Percentiles rank a stretch among this genome's conserved stretches.
Evolutionary conservation across 1,139 yeast genomes (phyloP).

Genomic region (Trichomonascaceae sp.): DNA sequence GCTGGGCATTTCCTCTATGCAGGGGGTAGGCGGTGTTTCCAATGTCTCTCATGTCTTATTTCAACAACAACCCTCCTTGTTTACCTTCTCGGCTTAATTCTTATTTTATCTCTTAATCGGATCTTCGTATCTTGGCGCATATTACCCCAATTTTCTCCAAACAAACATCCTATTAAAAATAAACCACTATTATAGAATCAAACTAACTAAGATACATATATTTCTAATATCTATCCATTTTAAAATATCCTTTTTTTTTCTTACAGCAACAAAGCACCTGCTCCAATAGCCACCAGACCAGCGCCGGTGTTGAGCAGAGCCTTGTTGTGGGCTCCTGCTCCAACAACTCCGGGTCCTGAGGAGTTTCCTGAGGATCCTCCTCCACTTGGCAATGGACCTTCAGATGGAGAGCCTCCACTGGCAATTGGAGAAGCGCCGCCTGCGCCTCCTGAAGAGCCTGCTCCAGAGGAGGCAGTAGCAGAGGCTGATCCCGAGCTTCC

Average conservation of each 20-base stretch:
- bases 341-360: neutral
- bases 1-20: too few relatives aligned
- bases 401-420: neutral
- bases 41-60: too few relatives aligned
- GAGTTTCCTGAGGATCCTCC: neutral
- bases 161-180: neutral
- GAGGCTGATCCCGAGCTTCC: neutral
- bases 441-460: neutral
- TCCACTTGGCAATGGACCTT: neutral
- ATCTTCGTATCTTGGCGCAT: too few relatives aligned
- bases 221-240: neutral
- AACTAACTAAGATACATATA: neutral
- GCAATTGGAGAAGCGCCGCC: neutral
- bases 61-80: too few relatives aligned
- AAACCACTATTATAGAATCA: neutral
- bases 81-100: too few relatives aligned
- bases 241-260: neutral
- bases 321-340: neutral
- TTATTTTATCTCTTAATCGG: too few relatives aligned
- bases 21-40: too few relatives aligned
- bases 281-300: constrained; percentile 9
- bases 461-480: neutral
- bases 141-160: too few relatives aligned
- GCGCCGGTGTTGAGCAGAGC: constrained; percentile 8
- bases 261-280: constrained; percentile 7